These are phyloP conservation scores for Lipomyces sp. DNA, from an alignment of 805 yeast genomes.

Conservation along the genomic window DNA sequence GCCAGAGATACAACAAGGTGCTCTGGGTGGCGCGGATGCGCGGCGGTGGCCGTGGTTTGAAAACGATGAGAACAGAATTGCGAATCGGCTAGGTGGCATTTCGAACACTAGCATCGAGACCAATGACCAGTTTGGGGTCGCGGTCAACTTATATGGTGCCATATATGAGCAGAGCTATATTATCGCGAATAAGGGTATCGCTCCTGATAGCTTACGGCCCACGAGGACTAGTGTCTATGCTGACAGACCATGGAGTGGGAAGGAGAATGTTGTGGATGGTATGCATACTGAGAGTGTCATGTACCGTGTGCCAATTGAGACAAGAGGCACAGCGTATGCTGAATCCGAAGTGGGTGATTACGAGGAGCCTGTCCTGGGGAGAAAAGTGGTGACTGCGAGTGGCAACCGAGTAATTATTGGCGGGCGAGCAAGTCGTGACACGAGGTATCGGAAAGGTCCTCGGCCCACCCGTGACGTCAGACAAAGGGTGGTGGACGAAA, in stretches of 20 bases:
- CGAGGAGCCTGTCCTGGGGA: not conserved
- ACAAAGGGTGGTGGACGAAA: not conserved
- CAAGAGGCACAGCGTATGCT: not conserved
- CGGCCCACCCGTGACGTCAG: constrained; percentile 18
- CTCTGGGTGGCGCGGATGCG: not conserved
- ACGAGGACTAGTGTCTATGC: constrained; percentile 16
- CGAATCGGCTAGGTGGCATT: not conserved
- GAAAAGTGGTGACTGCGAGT: constrained; percentile 16
- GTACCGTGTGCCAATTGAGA: constrained; percentile 20
- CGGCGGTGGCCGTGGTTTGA: not conserved
- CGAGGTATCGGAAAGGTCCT: constrained; percentile 15
- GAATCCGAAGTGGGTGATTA: not conserved
- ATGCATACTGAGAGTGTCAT: constrained; percentile 8
- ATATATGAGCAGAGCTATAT: not conserved
- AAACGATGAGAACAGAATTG: constrained; percentile 13
- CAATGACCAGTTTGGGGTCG: not conserved
- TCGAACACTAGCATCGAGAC: not conserved
- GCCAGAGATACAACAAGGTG: not conserved
- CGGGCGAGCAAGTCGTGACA: constrained; percentile 27
- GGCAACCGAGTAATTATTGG: constrained; percentile 22
- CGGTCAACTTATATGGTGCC: not conserved
- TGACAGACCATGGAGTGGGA: constrained; percentile 1
- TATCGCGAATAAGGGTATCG: not conserved
- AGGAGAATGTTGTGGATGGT: not conserved
- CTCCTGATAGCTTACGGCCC: constrained; percentile 7